phyloP scores from a whole-genome alignment of 1,284 basidiomycete genomes.

The Apiotrichum veenhuisii region DNA sequence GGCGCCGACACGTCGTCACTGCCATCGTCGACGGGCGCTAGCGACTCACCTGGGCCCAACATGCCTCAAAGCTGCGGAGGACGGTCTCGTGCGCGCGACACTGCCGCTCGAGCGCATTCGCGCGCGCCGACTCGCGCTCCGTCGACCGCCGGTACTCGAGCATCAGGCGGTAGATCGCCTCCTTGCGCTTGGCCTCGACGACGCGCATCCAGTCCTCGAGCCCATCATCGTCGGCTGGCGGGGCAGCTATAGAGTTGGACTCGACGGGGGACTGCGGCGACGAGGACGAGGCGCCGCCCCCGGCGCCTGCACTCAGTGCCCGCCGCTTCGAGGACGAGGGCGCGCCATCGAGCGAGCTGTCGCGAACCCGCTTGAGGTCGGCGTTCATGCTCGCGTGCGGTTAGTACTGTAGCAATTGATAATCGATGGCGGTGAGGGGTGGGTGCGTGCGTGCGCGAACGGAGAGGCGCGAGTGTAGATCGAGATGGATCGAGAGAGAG shows the following conservation, averaged over 20 bases:
- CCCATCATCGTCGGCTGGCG: conserved; percentile 26
- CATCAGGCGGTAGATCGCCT: conserved; percentile 89
- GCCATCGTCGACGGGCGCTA: no score
- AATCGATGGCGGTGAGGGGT: no score
- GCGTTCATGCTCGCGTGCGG: conserved; percentile 36
- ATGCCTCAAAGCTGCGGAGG: conserved; percentile 76
- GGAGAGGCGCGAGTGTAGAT: no score
- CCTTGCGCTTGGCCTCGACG: conserved; percentile 67
- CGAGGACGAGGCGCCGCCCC: conserved; percentile 15
- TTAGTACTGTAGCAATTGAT: no score
- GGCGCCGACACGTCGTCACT: no score
- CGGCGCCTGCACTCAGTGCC: conserved; percentile 23
- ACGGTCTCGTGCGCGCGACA: conserved; percentile 72
- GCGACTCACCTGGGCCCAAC: conserved; percentile 75
- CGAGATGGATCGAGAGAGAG: no score
- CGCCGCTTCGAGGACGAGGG: conserved; percentile 34
- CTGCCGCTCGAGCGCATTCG: conserved; percentile 68
- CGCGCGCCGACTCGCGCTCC: conserved; percentile 63
- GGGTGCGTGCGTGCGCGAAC: no score
- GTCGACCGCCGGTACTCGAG: conserved; percentile 79
- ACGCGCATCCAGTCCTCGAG: conserved; percentile 45
- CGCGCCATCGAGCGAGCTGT: conserved; percentile 32
- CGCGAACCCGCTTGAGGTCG: conserved; percentile 47
- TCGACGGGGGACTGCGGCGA: conserved; percentile 3
- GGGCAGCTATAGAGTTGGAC: not conserved